Evolutionary conservation across 1,284 basidiomycete species (phyloP).

Genomic region (Leccinum solheimii): DNA sequence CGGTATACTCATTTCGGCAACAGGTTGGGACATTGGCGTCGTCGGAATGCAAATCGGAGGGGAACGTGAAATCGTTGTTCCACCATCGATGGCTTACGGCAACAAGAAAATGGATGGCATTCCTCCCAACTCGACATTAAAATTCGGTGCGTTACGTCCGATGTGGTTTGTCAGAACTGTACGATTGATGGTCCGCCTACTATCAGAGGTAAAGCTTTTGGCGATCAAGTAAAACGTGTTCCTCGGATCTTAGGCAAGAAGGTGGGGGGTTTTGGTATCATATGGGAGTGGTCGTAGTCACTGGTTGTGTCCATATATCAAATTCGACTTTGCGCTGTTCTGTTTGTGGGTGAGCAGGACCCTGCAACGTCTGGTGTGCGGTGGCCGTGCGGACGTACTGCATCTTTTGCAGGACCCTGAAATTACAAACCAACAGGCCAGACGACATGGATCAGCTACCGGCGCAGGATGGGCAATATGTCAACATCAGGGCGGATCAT

Average conservation of each 20-base stretch:
- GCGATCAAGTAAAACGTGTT: constrained; percentile 54
- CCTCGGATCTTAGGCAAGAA: constrained; percentile 14
- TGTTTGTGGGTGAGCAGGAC: constrained; percentile 21
- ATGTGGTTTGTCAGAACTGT: constrained; percentile 2
- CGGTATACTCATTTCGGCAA: constrained; percentile 11
- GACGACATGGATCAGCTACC: background rate
- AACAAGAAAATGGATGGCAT: constrained; percentile 53
- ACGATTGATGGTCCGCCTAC: constrained; percentile 15
- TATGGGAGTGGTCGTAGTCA: constrained; percentile 22
- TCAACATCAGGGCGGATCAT: background rate
- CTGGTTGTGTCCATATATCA: constrained; percentile 28
- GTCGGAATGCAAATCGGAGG: constrained; percentile 91
- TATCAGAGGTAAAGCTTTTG: constrained; percentile 71
- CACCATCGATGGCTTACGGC: constrained; percentile 71
- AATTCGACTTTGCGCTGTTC: constrained; percentile 24
- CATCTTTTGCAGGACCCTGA: constrained; percentile 25
- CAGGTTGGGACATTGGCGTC: constrained; percentile 91
- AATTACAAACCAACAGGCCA: constrained; percentile 7
- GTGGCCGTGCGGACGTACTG: constrained; percentile 31
- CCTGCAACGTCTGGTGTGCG: constrained; percentile 26
- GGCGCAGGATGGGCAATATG: background rate
- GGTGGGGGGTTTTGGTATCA: constrained; percentile 12
- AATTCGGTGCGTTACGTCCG: constrained; percentile 59
- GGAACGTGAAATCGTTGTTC: constrained; percentile 82
- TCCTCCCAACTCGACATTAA: constrained; percentile 68